Percentiles rank a stretch among this genome's conserved stretches.
Evolutionary conservation across 1,284 basidiomycete species (phyloP).

Genomic region (Ustilago lituana): DNA sequence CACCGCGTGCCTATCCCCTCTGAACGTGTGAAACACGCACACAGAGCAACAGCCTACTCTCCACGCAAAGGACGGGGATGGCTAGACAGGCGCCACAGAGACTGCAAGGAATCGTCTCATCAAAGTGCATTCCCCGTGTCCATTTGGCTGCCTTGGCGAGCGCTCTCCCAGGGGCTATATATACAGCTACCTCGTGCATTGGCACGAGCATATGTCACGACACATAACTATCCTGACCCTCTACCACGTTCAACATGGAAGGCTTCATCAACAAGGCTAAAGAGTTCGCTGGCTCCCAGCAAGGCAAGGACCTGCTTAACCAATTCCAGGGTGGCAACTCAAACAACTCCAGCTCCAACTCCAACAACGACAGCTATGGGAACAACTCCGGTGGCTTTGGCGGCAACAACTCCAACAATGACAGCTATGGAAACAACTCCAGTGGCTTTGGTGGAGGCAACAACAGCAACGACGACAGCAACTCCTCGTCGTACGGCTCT

Average conservation of each 20-base stretch:
- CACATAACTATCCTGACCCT: no score
- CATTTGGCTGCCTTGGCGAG: no score
- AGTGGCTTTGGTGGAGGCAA: conserved; percentile 8
- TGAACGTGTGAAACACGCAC: no score
- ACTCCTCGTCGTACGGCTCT: conserved; percentile 12
- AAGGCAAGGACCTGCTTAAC: conserved; percentile 49
- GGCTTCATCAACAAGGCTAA: conserved; percentile 59
- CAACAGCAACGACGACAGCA: conserved; percentile 12
- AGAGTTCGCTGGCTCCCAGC: conserved; percentile 52
- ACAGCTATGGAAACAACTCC: conserved; percentile 16
- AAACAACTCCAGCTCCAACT: conserved; percentile 35
- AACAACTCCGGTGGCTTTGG: conserved; percentile 8
- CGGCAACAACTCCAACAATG: conserved; percentile 18
- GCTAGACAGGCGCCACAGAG: no score
- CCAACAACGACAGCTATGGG: conserved; percentile 11
- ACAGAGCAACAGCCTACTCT: no score
- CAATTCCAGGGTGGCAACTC: conserved; percentile 42
- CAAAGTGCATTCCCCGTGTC: no score
- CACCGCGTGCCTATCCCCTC: no score
- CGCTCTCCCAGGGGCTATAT: no score
- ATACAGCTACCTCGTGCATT: no score
- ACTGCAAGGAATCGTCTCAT: no score
- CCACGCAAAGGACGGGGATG: no score
- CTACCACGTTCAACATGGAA: conserved; percentile 59
- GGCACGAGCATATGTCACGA: no score